A percentile compares a stretch with the other conserved stretches of the same genome.
Evolutionary conservation across 2,329 filamentous ascomycete genomes (phyloP).

Genomic region (Cercospora sesami): DNA sequence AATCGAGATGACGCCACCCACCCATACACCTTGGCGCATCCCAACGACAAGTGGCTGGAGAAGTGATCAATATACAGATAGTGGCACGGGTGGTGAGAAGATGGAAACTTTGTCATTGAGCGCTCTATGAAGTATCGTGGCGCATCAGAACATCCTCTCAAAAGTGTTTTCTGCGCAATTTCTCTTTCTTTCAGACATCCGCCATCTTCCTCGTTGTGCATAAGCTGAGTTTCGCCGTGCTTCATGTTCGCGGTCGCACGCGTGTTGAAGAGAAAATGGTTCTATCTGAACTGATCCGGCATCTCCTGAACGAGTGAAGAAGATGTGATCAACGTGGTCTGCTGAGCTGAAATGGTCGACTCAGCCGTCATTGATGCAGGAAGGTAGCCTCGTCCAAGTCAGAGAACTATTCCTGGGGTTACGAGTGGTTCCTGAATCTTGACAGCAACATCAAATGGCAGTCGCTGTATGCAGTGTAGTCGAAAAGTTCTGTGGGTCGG

Average conservation of each 20-base stretch:
- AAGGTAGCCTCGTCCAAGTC: constrained; percentile 23
- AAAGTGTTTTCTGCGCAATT: constrained; percentile 7
- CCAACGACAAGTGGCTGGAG: neutral
- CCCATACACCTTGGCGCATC: constrained; percentile 2
- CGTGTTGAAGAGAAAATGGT: neutral
- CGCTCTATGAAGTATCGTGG: constrained; percentile 4
- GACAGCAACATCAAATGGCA: constrained; percentile 23
- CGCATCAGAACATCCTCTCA: neutral
- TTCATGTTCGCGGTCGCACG: neutral
- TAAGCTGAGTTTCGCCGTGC: neutral
- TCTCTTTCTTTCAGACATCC: constrained; percentile 12
- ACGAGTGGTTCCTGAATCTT: constrained; percentile 3
- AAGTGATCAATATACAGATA: neutral
- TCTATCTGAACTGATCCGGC: constrained; percentile 35
- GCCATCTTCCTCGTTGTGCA: neutral
- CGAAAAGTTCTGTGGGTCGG: constrained; percentile 27
- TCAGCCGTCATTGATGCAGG: constrained; percentile 7
- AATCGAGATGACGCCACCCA: constrained; percentile 5
- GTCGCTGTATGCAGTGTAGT: constrained; percentile 22
- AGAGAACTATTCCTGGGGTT: constrained; percentile 17
- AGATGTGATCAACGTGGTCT: constrained; percentile 37
- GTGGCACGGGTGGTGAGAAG: neutral
- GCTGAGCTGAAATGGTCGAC: constrained; percentile 21
- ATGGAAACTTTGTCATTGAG: constrained; percentile 4
- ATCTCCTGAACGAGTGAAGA: constrained; percentile 35